Conservation (phyloP, 2,329 filamentous ascomycete genomes). For the Ilyonectria sp. region DNA sequence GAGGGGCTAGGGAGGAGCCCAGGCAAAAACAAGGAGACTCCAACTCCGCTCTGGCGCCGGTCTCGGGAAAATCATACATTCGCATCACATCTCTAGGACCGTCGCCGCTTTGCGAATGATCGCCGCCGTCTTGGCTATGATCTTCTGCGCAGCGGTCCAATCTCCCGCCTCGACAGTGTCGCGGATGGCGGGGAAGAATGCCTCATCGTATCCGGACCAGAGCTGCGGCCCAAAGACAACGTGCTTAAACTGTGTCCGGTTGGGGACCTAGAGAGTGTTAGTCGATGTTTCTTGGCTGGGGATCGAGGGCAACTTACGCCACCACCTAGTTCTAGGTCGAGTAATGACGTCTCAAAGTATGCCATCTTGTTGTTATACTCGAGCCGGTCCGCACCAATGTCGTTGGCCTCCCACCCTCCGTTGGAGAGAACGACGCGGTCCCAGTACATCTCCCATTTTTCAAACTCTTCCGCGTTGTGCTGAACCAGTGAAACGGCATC, state of each 20-base stretch:
- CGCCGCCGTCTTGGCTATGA: slow-evolving; percentile 79
- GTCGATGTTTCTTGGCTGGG: slow-evolving; percentile 29
- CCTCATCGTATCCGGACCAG: slow-evolving; percentile 69
- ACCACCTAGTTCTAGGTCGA: slow-evolving; percentile 80
- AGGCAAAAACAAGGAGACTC: slow-evolving; percentile 23
- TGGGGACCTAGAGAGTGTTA: slow-evolving; percentile 73
- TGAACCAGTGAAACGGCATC: slow-evolving; percentile 75
- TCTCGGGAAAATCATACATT: slow-evolving; percentile 38
- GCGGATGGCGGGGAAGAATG: slow-evolving; percentile 79
- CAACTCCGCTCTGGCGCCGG: slow-evolving; percentile 26
- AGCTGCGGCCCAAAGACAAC: slow-evolving; percentile 87
- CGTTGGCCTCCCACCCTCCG: slow-evolving; percentile 82
- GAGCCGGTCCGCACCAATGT: slow-evolving; percentile 77
- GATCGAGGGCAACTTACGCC: slow-evolving; percentile 74
- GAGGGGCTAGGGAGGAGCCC: slow-evolving; percentile 10
- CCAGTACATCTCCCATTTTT: slow-evolving; percentile 85
- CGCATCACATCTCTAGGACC: slow-evolving; percentile 47
- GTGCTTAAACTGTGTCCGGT: slow-evolving; percentile 94
- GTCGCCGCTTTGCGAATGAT: slow-evolving; percentile 75
- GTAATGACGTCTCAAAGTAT: slow-evolving; percentile 84
- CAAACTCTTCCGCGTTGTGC: slow-evolving; percentile 69
- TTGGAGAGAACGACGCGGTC: slow-evolving; percentile 78
- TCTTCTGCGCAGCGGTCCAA: slow-evolving; percentile 77
- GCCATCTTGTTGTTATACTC: slow-evolving; percentile 86
- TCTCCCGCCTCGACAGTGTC: slow-evolving; percentile 82